phyloP scores from a whole-genome alignment of 2,329 filamentous ascomycete genomes.

The Didymella exigua region DNA sequence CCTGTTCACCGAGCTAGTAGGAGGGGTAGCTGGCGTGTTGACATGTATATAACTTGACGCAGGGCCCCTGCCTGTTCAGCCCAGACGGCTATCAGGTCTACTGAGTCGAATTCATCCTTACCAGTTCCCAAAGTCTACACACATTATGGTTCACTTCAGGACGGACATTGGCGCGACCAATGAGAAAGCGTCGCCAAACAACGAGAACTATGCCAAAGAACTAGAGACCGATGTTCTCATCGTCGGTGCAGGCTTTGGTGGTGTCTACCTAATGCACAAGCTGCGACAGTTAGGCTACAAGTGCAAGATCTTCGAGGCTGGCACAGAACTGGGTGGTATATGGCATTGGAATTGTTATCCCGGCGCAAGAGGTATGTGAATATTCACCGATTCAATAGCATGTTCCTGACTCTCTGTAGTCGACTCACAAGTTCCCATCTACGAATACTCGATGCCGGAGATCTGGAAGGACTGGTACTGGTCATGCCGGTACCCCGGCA shows the following conservation, averaged over 20 bases:
- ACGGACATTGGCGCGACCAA: slow-evolving; percentile 41
- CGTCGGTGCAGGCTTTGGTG: slow-evolving; percentile 51
- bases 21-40: slow-evolving; percentile 22
- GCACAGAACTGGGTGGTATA: slow-evolving; percentile 51
- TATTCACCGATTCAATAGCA: not conserved
- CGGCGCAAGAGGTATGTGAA: slow-evolving; percentile 44
- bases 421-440: slow-evolving; percentile 55
- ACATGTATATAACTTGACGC: slow-evolving; percentile 25
- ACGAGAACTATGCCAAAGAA: slow-evolving; percentile 44
- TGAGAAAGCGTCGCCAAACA: slow-evolving; percentile 21
- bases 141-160: slow-evolving; percentile 39
- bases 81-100: not conserved
- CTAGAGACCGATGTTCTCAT: slow-evolving; percentile 48
- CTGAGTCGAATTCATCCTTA: not conserved
- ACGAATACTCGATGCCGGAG: slow-evolving; percentile 55
- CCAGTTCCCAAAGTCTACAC: not conserved
- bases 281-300: slow-evolving; percentile 49
- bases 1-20: slow-evolving; percentile 14
- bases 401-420: slow-evolving; percentile 29
- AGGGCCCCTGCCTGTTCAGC: not conserved
- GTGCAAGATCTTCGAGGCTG: slow-evolving; percentile 50
- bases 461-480: slow-evolving; percentile 63
- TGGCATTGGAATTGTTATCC: slow-evolving; percentile 55
- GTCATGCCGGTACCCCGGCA: slow-evolving; percentile 59
- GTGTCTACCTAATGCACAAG: slow-evolving; percentile 51